Percentiles rank a stretch among this genome's conserved stretches.
Evolutionary conservation across 2,329 filamentous ascomycete species (phyloP).

Genomic region (Dryadomyces sulphureus): DNA sequence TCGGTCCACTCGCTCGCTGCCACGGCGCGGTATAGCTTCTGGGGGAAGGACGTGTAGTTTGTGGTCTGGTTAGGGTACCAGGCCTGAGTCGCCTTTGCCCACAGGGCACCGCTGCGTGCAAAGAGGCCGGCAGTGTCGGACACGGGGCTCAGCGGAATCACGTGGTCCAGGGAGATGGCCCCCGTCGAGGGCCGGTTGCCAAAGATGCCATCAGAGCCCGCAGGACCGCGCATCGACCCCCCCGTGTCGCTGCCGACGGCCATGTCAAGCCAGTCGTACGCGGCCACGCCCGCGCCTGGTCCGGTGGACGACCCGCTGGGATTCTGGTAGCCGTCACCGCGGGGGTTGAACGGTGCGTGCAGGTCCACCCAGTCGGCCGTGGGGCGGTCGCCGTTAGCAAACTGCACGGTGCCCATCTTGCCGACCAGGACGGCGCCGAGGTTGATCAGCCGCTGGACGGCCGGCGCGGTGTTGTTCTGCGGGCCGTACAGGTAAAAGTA

Average conservation of each 20-base stretch:
- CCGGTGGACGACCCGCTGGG: slow-evolving; percentile 26
- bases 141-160: slow-evolving; percentile 24
- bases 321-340: slow-evolving; percentile 31
- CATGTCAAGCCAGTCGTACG: slow-evolving; percentile 20
- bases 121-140: slow-evolving; percentile 31
- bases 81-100: not conserved
- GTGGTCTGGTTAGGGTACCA: not conserved
- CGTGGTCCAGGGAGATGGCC: slow-evolving; percentile 23
- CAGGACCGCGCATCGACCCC: slow-evolving; percentile 6
- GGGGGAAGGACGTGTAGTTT: not conserved
- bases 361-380: slow-evolving; percentile 29
- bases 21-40: not conserved
- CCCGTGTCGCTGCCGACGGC: slow-evolving; percentile 18
- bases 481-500: slow-evolving; percentile 38
- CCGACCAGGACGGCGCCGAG: slow-evolving; percentile 36
- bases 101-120: slow-evolving; percentile 13
- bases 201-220: slow-evolving; percentile 23
- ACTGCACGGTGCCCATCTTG: slow-evolving; percentile 29
- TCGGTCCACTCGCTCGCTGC: not conserved
- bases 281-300: slow-evolving; percentile 19
- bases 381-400: slow-evolving; percentile 24
- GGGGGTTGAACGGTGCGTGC: slow-evolving; percentile 25
- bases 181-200: slow-evolving; percentile 29
- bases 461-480: slow-evolving; percentile 28
- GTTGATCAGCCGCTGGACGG: slow-evolving; percentile 42